Evolutionary conservation across 306 rosid species (phyloP).

Genomic region (Glycine latifolia): DNA sequence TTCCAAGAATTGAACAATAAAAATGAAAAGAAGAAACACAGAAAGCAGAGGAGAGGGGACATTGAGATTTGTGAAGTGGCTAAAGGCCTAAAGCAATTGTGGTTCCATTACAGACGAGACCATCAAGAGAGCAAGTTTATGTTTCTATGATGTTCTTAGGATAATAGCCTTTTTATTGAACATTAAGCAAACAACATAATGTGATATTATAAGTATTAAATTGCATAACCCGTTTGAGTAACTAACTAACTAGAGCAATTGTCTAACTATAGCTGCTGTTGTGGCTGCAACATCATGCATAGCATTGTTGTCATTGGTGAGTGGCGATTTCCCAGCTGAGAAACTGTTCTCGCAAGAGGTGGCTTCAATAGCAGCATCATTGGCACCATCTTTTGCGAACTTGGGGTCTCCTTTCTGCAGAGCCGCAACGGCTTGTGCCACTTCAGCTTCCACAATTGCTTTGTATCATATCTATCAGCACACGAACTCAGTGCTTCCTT

Average conservation of each 20-base stretch:
- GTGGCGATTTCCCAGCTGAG: constrained; percentile 47
- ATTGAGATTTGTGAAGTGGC: background rate
- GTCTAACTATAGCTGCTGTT: constrained; percentile 51
- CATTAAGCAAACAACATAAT: background rate
- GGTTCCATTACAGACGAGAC: too few species aligned
- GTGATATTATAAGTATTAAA: background rate
- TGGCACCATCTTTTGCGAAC: constrained; percentile 52
- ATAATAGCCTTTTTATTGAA: background rate
- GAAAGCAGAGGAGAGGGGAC: background rate
- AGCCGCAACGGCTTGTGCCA: constrained; percentile 61
- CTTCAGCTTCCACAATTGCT: constrained; percentile 46
- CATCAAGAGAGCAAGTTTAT: too few species aligned
- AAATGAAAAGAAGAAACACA: background rate
- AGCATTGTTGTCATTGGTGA: constrained; percentile 41
- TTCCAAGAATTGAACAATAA: constrained; percentile 19
- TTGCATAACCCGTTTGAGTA: background rate
- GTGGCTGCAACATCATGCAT: constrained; percentile 44
- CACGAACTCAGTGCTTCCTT: constrained; percentile 44
- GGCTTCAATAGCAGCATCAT: constrained; percentile 57
- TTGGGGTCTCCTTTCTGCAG: constrained; percentile 53
- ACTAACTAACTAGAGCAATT: constrained; percentile 41
- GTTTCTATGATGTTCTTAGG: background rate
- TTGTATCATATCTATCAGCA: constrained; percentile 34
- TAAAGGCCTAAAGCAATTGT: too few species aligned
- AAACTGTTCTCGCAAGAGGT: constrained; percentile 51